Conservation (phyloP, 306 rosid genomes). For the Acacia acuminata region DNA sequence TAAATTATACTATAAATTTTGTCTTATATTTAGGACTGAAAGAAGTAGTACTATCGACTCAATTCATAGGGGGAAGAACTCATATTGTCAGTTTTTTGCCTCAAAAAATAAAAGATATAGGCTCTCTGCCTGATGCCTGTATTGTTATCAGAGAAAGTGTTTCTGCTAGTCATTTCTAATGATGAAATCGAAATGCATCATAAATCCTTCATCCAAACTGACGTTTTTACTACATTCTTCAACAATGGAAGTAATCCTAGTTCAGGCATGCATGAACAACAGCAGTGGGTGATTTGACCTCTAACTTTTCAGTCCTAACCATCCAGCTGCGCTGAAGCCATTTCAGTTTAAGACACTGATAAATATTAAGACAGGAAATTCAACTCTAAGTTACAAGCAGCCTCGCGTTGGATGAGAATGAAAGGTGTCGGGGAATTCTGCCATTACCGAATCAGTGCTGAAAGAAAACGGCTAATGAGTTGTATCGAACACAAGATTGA, state of each 20-base stretch:
- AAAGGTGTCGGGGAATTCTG: background rate
- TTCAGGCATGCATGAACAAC: constrained; percentile 2
- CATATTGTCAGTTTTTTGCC: too few relatives aligned
- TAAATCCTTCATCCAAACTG: constrained; percentile 2
- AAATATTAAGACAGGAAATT: background rate
- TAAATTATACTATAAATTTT: too few relatives aligned
- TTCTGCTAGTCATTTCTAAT: background rate
- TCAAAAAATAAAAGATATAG: too few relatives aligned
- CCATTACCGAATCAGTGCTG: background rate
- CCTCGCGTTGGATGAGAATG: background rate
- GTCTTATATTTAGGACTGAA: too few relatives aligned
- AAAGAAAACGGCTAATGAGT: background rate
- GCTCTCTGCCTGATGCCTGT: too few relatives aligned
- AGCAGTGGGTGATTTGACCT: background rate
- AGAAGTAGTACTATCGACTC: too few relatives aligned
- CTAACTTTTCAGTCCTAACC: constrained; percentile 12
- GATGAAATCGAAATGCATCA: background rate
- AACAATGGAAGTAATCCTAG: constrained; percentile 1
- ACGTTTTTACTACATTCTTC: background rate
- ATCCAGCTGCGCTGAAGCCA: background rate
- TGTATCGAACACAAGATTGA: background rate
- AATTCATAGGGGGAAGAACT: too few relatives aligned
- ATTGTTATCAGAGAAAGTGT: background rate
- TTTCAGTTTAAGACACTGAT: background rate
- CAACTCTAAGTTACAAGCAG: background rate